These are phyloP conservation scores for Botrytis hyacinthi DNA, from an alignment of 2,329 filamentous ascomycete genomes.

Conservation along the genomic window DNA sequence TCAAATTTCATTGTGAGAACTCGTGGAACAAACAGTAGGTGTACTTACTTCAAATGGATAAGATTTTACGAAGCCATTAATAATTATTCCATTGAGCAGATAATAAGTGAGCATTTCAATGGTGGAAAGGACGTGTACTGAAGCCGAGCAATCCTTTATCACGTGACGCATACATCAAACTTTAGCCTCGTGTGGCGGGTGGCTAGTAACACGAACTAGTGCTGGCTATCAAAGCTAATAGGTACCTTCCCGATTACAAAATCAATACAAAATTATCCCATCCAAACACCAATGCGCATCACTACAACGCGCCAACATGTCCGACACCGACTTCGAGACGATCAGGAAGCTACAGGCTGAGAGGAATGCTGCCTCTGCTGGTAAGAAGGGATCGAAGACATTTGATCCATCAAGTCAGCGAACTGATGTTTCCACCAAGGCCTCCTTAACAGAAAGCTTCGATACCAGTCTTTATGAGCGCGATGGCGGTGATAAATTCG, in stretches of 20 bases:
- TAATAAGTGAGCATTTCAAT: neutral
- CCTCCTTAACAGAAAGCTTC: constrained; percentile 83
- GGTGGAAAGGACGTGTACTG: neutral
- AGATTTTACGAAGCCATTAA: neutral
- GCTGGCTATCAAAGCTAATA: constrained; percentile 19
- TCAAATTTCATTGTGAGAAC: neutral
- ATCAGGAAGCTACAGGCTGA: constrained; percentile 88
- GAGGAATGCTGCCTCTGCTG: constrained; percentile 77
- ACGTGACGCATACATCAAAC: neutral
- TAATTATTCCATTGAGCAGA: neutral
- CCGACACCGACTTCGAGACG: constrained; percentile 80
- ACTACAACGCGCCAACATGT: constrained; percentile 46
- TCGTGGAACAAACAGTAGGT: neutral
- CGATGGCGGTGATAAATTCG: constrained; percentile 74
- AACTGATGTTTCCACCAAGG: constrained; percentile 81
- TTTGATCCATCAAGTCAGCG: constrained; percentile 79
- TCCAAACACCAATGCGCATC: constrained; percentile 17
- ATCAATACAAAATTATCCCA: constrained; percentile 19
- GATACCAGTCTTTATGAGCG: constrained; percentile 86
- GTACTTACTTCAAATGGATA: neutral
- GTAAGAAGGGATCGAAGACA: constrained; percentile 78
- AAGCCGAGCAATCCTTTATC: neutral
- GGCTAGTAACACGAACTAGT: constrained; percentile 12
- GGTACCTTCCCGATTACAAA: constrained; percentile 11
- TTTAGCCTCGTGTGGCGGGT: constrained; percentile 14